Evolutionary conservation across 2,329 filamentous ascomycete genomes (phyloP), one percentile per base, ranked within the genome.

Genomic region (Myotisia sp.): DNA sequence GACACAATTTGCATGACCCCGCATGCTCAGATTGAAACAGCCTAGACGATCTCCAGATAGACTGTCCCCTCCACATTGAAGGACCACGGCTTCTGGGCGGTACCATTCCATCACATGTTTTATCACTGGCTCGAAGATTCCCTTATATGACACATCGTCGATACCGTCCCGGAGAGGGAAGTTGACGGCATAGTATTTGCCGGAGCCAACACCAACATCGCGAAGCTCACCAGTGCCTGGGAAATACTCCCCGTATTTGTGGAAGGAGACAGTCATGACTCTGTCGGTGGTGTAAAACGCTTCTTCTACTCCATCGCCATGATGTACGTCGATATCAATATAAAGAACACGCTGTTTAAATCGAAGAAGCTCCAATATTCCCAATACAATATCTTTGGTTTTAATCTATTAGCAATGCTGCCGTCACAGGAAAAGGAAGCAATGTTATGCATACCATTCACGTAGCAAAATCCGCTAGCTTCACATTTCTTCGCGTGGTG

Each of bases 401-500:
- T 9, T 18, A 41, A 37, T 51, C 37, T 52, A 41, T 37, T 32
- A 7, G 33, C 36, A 20, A 37, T 8, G 26, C 35, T 18, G 21
- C 17, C 29, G 26, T 9, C 31, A 17, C 1, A 3, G 18, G 7
- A 9, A 33, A 17, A 6, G 4, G 31, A 20, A 28, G 9, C 10
- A 33, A 18, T 30, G 21, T 36, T 14, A 8, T 37, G 26, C 47
- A 40, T 50, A 60, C 56, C 87, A 57, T 98, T 98, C 62, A 95
- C 87, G 59, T 98, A 98, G 61, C 90, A 98, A 57, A 98, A 98
- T 0, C 90, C 90, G 29, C 82, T 90, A 0, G 90, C 87, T 60
- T 93, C 85, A 37, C 80, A 79, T 55, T 87, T 90, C 58, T 95
- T 94, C 24, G 90, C 90, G 52, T 98, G 90, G 57, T 98, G 90